A percentile compares a stretch with the other conserved stretches of the same genome.
phyloP scores from a whole-genome alignment of 2,329 filamentous ascomycete species.

The Xylariomycetidae sp. region DNA sequence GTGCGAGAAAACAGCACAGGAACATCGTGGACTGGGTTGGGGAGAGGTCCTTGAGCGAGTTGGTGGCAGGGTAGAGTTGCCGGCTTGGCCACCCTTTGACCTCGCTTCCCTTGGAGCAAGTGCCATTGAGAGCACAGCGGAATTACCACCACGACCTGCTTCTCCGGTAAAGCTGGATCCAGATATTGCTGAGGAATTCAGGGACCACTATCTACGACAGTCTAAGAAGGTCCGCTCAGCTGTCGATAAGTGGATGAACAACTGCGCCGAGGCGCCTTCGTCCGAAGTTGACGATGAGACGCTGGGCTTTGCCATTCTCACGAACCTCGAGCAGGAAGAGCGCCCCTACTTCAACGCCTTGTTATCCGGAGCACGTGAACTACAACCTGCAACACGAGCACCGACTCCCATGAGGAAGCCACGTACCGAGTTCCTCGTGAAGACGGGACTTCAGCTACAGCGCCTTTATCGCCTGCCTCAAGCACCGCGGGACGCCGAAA shows the following conservation, averaged over 20 bases:
- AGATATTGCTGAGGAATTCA: slow-evolving; percentile 88
- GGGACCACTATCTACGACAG: slow-evolving; percentile 86
- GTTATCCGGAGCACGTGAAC: slow-evolving; percentile 53
- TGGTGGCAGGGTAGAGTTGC: slow-evolving; percentile 79
- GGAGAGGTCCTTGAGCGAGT: slow-evolving; percentile 92
- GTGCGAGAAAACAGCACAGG: slow-evolving; percentile 59
- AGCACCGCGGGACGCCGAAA: slow-evolving; percentile 77
- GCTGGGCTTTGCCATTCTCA: slow-evolving; percentile 86
- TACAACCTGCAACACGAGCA: slow-evolving; percentile 53
- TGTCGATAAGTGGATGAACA: slow-evolving; percentile 84
- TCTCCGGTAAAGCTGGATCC: slow-evolving; percentile 76
- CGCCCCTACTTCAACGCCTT: slow-evolving; percentile 78
- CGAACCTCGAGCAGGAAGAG: slow-evolving; percentile 70
- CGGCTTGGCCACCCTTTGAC: slow-evolving; percentile 83
- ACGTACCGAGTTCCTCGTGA: slow-evolving; percentile 67
- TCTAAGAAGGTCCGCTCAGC: slow-evolving; percentile 88
- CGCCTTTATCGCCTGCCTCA: slow-evolving; percentile 72
- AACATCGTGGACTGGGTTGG: slow-evolving; percentile 77
- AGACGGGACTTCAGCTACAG: slow-evolving; percentile 73
- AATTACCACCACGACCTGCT: slow-evolving; percentile 49
- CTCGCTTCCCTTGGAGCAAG: slow-evolving; percentile 57
- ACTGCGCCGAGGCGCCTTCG: slow-evolving; percentile 66
- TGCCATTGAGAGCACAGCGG: slow-evolving; percentile 57
- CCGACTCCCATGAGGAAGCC: slow-evolving; percentile 63
- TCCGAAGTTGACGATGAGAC: slow-evolving; percentile 94